A percentile compares a stretch with the other conserved stretches of the same genome.
Conservation (phyloP, 129 eudicot species). For the Oenanthe sinensis region DNA sequence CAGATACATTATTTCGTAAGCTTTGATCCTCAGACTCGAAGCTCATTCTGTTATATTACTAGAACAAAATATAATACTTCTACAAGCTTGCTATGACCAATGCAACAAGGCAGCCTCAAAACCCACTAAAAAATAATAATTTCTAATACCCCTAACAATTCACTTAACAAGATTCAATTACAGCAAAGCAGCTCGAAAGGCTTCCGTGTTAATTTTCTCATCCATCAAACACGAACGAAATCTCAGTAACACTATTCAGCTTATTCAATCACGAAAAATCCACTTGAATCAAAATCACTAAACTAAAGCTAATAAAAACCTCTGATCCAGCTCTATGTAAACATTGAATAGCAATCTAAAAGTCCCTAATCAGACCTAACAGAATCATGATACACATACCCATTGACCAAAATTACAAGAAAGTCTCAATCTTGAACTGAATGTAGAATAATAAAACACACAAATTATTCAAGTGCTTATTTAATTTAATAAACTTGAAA, state of each 20-base stretch:
- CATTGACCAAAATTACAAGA: not conserved
- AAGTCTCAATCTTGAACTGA: not conserved
- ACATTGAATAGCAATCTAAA: not conserved
- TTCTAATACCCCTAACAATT: not conserved
- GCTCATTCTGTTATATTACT: slow-evolving; percentile 47
- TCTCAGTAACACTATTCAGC: not conserved
- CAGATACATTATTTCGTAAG: slow-evolving; percentile 26
- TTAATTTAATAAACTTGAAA: not conserved
- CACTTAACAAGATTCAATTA: not conserved
- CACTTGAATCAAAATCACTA: not conserved
- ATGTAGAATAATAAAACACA: too few species aligned
- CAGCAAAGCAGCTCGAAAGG: not conserved
- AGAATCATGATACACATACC: not conserved
- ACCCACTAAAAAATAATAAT: not conserved
- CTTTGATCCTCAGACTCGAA: slow-evolving; percentile 49
- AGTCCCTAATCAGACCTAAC: not conserved
- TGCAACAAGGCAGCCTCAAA: not conserved
- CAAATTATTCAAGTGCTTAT: not conserved
- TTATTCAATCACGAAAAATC: not conserved
- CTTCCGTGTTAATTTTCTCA: not conserved
- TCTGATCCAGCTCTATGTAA: slow-evolving; percentile 10
- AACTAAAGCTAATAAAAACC: not conserved
- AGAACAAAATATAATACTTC: slow-evolving; percentile 12
- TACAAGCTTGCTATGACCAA: not conserved
- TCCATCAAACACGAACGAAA: not conserved